These are phyloP conservation scores for Cicer cuneatum DNA, from an alignment of 306 rosid species.

Conservation along the genomic window DNA sequence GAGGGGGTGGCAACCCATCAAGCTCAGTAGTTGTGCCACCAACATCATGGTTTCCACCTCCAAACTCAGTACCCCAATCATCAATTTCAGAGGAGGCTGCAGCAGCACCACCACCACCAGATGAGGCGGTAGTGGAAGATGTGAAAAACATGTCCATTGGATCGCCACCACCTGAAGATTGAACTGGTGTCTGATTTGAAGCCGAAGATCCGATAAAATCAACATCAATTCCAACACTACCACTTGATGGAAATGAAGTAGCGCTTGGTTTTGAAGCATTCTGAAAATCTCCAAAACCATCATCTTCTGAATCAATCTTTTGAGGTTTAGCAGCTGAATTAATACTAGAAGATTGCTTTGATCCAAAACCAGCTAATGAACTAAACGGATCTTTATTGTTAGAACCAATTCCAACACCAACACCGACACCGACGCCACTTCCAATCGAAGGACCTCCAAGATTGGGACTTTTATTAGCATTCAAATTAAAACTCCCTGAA, in stretches of 20 bases:
- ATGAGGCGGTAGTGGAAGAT: constrained; percentile 54
- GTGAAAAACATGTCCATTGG: constrained; percentile 78
- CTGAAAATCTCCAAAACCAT: constrained; percentile 83
- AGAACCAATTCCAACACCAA: constrained; percentile 55
- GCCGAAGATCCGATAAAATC: constrained; percentile 55
- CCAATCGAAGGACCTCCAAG: constrained; percentile 67
- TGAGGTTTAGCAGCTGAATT: constrained; percentile 59
- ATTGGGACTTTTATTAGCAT: constrained; percentile 51
- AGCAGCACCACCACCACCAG: constrained; percentile 38
- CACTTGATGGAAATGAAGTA: constrained; percentile 51
- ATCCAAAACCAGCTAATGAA: constrained; percentile 77
- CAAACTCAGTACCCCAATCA: constrained; percentile 90
- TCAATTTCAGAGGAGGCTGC: constrained; percentile 57
- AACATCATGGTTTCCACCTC: constrained; percentile 62
- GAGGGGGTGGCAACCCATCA: constrained; percentile 98
- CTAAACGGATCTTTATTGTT: constrained; percentile 77
- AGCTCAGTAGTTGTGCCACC: constrained; percentile 89
- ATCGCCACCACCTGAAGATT: constrained; percentile 57
- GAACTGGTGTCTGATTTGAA: constrained; percentile 51
- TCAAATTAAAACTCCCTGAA: constrained; percentile 47
- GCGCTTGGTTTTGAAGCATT: constrained; percentile 69
- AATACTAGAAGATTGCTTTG: constrained; percentile 62
- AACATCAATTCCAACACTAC: constrained; percentile 38
- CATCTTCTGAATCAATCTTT: constrained; percentile 46
- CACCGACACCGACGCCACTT: constrained; percentile 40